Conservation (phyloP, 495 filamentous ascomycete species). For the Penicillium argentinense region DNA sequence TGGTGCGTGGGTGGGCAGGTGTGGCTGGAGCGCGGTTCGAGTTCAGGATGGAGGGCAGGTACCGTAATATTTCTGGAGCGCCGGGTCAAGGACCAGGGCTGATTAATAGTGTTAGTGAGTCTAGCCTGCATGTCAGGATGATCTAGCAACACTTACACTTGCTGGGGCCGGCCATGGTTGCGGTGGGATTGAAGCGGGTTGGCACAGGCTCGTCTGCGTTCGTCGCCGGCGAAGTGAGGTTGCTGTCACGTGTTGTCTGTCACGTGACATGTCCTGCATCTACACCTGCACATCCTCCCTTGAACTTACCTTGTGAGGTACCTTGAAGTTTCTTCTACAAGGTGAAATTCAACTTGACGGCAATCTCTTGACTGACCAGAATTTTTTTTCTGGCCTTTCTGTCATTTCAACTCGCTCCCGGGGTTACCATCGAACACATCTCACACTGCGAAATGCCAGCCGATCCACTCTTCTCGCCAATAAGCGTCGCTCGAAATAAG, state of each 20-base stretch:
- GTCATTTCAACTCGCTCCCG: too few relatives aligned
- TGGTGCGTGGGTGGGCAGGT: too few relatives aligned
- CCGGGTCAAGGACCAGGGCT: conserved; percentile 73
- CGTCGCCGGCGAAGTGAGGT: not conserved
- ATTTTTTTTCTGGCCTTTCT: too few relatives aligned
- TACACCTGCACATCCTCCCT: too few relatives aligned
- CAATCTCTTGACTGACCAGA: not conserved
- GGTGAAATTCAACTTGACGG: not conserved
- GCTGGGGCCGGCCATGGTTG: conserved; percentile 51
- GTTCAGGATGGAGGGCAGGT: conserved; percentile 29
- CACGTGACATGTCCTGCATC: too few relatives aligned
- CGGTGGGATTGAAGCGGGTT: conserved; percentile 5
- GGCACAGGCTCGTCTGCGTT: not conserved
- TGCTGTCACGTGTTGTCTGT: not conserved
- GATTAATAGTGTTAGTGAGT: conserved; percentile 13
- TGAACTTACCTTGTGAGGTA: too few relatives aligned
- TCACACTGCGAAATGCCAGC: too few relatives aligned
- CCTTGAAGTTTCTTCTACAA: not conserved
- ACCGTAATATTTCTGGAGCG: conserved; percentile 74
- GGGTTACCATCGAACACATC: too few relatives aligned
- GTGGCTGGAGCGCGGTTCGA: too few relatives aligned
- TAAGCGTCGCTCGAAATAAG: not conserved
- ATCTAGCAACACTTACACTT: conserved; percentile 39
- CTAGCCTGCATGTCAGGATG: not conserved
- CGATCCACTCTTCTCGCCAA: not conserved